Conservation (phyloP, 2,329 filamentous ascomycete genomes). For the Trichoderma koningii region DNA sequence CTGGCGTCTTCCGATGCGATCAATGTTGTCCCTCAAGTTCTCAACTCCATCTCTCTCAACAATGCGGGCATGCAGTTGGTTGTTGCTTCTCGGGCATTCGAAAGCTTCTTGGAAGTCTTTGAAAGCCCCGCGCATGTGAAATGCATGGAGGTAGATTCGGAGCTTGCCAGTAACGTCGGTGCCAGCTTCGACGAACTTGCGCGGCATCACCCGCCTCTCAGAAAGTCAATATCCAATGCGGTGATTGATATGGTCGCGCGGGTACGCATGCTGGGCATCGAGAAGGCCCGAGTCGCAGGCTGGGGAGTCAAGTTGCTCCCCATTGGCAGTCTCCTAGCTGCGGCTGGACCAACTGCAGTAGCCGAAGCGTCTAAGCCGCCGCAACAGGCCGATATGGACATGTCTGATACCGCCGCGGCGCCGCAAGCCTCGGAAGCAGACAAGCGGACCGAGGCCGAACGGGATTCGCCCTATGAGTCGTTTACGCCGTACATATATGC, state of each 20-base stretch:
- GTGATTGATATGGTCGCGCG: constrained; percentile 86
- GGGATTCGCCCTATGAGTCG: constrained; percentile 37
- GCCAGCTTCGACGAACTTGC: constrained; percentile 90
- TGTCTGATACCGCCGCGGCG: constrained; percentile 56
- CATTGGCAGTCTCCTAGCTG: constrained; percentile 60
- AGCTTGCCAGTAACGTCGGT: constrained; percentile 72
- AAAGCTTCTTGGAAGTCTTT: constrained; percentile 94
- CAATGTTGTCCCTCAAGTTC: constrained; percentile 78
- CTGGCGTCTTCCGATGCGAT: constrained; percentile 89
- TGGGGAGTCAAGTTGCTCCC: constrained; percentile 77
- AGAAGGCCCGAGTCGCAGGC: constrained; percentile 67
- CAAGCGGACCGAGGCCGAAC: constrained; percentile 27
- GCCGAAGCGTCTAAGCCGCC: constrained; percentile 44
- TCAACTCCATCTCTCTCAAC: constrained; percentile 93
- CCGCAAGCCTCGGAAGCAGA: constrained; percentile 29
- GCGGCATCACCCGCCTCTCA: constrained; percentile 85
- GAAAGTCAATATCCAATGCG: constrained; percentile 77
- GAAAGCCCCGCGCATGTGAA: constrained; percentile 88
- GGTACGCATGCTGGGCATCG: constrained; percentile 72
- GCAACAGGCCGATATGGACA: constrained; percentile 61
- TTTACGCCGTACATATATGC: constrained; percentile 74
- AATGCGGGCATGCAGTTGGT: constrained; percentile 85
- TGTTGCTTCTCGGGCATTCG: constrained; percentile 76
- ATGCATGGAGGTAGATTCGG: constrained; percentile 72
- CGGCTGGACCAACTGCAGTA: constrained; percentile 40